Evolutionary conservation across 1,284 basidiomycete genomes (phyloP), one percentile per base, ranked within the genome.

Genomic region (Cryptococcus sp.): DNA sequence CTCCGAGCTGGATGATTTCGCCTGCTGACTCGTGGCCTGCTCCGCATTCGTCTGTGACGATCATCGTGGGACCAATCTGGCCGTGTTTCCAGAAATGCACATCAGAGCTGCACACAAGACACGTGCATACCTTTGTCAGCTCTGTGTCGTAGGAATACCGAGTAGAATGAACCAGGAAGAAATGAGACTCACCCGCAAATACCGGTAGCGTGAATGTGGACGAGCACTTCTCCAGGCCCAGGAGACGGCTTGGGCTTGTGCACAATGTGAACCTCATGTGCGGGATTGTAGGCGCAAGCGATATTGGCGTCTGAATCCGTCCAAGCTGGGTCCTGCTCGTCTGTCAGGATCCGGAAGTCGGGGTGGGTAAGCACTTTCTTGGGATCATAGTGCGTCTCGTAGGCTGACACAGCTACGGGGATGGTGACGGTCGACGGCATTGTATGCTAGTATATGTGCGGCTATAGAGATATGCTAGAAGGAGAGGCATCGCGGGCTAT

Each of bases 71-170:
- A 43, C 72, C 78, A 47, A 80, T 79, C 22, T 73, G 69, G 25
- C 79, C 81, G 62, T 83, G 81, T 68, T 82, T 79, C 81, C 80
- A 82, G 64, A 82, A 82, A 65, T 82, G 81, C 1, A 81, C 80
- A 62, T 81, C 81, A 23, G 77, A 80, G 11, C 77, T 78, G 59
- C 23, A n/a, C 29, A 5, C 5, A 34, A 4, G n/a, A 10, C 29
- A 10, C 29, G 8, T 34, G 29, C 13, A 34, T 29, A 10, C 26
- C n/a, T 29, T 29, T 13, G 29, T 34, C 29, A 34, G 29, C 29
- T 10, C 29, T 4, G 8, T 34, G 8, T 34, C 10, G 10, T 29
- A 10, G 10, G 26, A 29, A 29, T 4, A 29, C 5, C 16, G 20
- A 34, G 45, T 23, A n/a, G 8, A n/a, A 22, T 40, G 17, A 5